A percentile compares a stretch with the other conserved stretches of the same genome.
Evolutionary conservation across 1,139 yeast species (phyloP).

Genomic region (Yarrowia galli): DNA sequence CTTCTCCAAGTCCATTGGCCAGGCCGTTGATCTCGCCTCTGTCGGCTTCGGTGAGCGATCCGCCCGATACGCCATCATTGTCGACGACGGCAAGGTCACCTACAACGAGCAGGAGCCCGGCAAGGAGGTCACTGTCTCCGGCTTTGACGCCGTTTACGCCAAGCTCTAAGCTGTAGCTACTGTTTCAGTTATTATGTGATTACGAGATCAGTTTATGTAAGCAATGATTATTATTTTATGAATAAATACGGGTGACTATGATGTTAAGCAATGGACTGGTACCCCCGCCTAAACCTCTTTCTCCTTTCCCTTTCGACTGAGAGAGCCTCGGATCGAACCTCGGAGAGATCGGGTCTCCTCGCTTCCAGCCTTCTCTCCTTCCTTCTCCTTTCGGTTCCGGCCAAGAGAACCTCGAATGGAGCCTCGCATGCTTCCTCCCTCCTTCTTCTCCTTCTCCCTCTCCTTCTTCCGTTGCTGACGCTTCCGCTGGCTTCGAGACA

Average conservation of each 20-base stretch:
- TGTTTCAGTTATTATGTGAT: too few species aligned
- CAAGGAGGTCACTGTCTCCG: slow-evolving; percentile 67
- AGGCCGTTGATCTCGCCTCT: slow-evolving; percentile 61
- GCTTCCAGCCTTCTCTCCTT: neutral
- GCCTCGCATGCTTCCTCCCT: neutral
- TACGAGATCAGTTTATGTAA: slow-evolving; percentile 1
- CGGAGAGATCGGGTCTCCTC: slow-evolving; percentile 10
- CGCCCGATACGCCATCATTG: slow-evolving; percentile 73
- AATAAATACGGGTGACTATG: neutral
- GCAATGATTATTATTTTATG: neutral
- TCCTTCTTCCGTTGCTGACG: neutral
- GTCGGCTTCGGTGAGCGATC: slow-evolving; percentile 72
- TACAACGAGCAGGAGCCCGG: slow-evolving; percentile 73
- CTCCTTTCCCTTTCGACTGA: slow-evolving; percentile 26
- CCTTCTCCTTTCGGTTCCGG: slow-evolving; percentile 3
- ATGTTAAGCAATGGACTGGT: neutral
- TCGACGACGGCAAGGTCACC: slow-evolving; percentile 67
- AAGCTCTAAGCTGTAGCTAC: slow-evolving; percentile 48
- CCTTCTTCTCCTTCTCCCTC: slow-evolving; percentile 18
- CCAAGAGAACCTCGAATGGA: slow-evolving; percentile 19
- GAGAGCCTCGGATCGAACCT: slow-evolving; percentile 19
- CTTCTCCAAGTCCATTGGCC: slow-evolving; percentile 69
- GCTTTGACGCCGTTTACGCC: slow-evolving; percentile 62
- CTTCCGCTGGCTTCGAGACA: neutral
- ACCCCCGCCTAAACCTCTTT: neutral